Evolutionary conservation across 2,329 filamentous ascomycete species (phyloP), one percentile per base, ranked within the genome.

Genomic region (Claviceps arundinis): DNA sequence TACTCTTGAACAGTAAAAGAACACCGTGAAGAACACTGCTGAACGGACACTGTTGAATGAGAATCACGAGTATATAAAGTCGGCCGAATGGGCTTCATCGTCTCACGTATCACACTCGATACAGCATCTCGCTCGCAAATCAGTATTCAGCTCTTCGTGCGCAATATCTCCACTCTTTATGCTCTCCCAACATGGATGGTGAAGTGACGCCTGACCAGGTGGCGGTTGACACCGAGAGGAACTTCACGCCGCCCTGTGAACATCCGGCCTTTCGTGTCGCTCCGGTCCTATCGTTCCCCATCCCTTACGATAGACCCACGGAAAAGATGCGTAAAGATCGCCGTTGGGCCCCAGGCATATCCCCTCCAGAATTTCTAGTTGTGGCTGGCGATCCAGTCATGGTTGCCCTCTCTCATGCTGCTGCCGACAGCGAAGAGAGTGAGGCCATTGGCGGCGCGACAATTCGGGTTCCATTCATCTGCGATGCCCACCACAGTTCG

Each of bases 401-500:
- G 63, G 70, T 74, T 42, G 79, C 83, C 22, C 67, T 86, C 38
- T 70, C 76, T 53, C 85, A 82, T 75, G 64, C 65, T 13, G 57
- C 57, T 24, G 58, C 62, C 44, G 73, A 75, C 47, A 69, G 65
- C 30, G 64, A 68, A 48, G 60, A 61, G 13, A 68, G 64, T 47
- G 58, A 68, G 50, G 63, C 61, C 9, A 56, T 54, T n/a, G 65
- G 65, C 24, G 65, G 64, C 4, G 52, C 60, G 34, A 60, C 66
- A 48, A 60, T 70, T 41, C 65, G 69, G 2, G 75, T 87, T 52
- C 81, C 83, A 0, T 82, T 87, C 54, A 78, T 88, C 56, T 87
- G 84, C 57, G 78, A 81, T 51, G 86, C 86, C 47, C 87, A 89
- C 67, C 85, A 89, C 64, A 85, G 84, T 62, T 74, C 84, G 41